Evolutionary conservation across 1,139 yeast species (phyloP), one percentile per base, ranked within the genome.

Genomic region (Magnusiomyces sp.): DNA sequence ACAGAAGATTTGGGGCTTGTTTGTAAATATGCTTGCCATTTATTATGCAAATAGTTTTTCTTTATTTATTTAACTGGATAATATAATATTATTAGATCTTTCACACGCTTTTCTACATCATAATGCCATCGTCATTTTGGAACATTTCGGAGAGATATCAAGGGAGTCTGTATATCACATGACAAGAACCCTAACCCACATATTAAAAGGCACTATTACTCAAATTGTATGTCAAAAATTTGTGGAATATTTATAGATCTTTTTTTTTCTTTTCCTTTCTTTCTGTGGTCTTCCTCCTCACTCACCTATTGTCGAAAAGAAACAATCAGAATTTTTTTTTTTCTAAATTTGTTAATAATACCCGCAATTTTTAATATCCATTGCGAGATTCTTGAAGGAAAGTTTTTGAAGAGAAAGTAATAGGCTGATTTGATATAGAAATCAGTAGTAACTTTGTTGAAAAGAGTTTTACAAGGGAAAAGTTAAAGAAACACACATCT

Each of bases 1-100:
- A 52, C 55, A 1, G 55, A 52, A 46, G 55, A 52, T 37, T 37
- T 52, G 34, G 55, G 50, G 6, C 38, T 52, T 17, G 47, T 37
- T 10, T 46, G 47, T 31, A 43, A 47, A 5, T 52, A 48, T 33
- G 20, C 36, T 39, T 20, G 40, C 23, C 46, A 23, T 20, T 19
- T 16, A 43, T 23, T 43, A 36, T 34, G 40, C 36, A 43, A 31
- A 23, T 23, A 23, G 7, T 23, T 23, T 23, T 23, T 23, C 7
- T 23, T 23, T 23, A 5, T 23, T 23, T 7, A 23, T 23, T 7
- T 5, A 23, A 23, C 7, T 23, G 29, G 7, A 23, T 23, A 23
- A 23, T n/a, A n/a, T n/a, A n/a, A n/a, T n/a, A n/a, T n/a, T n/a
- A n/a, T n/a, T n/a, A n/a, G n/a, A n/a, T n/a, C n/a, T n/a, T n/a